Conservation (phyloP, 306 rosid species). For the Coriaria nepalensis region DNA sequence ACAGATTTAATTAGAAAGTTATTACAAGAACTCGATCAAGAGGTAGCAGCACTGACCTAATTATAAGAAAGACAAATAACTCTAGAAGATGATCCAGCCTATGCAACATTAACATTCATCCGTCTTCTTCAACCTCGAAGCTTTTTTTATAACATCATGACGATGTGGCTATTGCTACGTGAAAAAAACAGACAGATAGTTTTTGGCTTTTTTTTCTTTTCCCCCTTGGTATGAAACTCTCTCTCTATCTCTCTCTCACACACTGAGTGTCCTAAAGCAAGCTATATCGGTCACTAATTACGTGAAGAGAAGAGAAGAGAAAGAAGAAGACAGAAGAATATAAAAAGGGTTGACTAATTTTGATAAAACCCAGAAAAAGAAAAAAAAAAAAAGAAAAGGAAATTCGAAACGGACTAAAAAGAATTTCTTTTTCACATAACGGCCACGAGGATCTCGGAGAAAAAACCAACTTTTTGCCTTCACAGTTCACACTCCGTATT, state of each 20-base stretch:
- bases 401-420: neutral
- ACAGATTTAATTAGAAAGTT: constrained; percentile 1
- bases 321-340: constrained; percentile 7
- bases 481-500: constrained; percentile 6
- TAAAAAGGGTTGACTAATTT: constrained; percentile 16
- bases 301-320: constrained; percentile 13
- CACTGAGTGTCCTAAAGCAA: neutral
- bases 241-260: neutral
- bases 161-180: no score
- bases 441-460: constrained; percentile 46
- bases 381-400: constrained; percentile 10
- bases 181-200: no score
- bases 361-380: constrained; percentile 2
- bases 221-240: neutral
- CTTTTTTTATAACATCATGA: no score
- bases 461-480: constrained; percentile 16
- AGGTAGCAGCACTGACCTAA: constrained; percentile 34
- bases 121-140: neutral
- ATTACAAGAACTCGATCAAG: neutral
- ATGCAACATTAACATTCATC: constrained; percentile 29
- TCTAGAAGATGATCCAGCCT: constrained; percentile 40
- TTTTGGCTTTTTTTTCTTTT: constrained; percentile 3
- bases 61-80: constrained; percentile 23
- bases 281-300: neutral
- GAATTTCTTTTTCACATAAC: constrained; percentile 1